phyloP scores from a whole-genome alignment of 441 rosid species.

The Erysimum pusillum region DNA sequence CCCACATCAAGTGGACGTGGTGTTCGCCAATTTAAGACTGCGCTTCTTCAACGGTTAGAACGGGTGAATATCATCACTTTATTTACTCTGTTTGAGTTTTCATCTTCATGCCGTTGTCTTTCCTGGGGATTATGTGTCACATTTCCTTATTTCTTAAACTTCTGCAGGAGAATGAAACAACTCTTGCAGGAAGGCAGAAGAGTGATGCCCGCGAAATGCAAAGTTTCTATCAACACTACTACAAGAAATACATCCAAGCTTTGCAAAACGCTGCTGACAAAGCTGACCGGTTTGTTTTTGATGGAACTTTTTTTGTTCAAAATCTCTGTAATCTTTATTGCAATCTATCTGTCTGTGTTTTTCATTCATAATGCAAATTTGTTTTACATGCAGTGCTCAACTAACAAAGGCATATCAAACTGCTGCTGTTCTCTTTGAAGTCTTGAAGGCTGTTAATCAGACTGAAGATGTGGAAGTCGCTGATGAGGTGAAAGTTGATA shows the following conservation, averaged over 20 bases:
- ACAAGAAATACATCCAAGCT: slow-evolving; percentile 71
- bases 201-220: slow-evolving; percentile 82
- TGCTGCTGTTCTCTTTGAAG: slow-evolving; percentile 75
- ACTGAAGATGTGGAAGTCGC: slow-evolving; percentile 74
- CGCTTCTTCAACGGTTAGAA: slow-evolving; percentile 71
- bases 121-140: slow-evolving; percentile 1
- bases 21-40: slow-evolving; percentile 82
- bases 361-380: slow-evolving; percentile 35
- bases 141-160: slow-evolving; percentile 19
- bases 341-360: slow-evolving; percentile 11
- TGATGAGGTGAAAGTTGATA: slow-evolving; percentile 63
- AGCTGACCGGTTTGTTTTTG: slow-evolving; percentile 66
- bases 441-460: slow-evolving; percentile 69
- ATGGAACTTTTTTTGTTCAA: slow-evolving; percentile 12
- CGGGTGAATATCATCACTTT: slow-evolving; percentile 51
- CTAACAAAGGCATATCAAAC: slow-evolving; percentile 77
- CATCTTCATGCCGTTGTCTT: slow-evolving; percentile 13
- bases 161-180: slow-evolving; percentile 70
- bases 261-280: slow-evolving; percentile 68
- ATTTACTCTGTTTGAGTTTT: slow-evolving; percentile 39
- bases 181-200: slow-evolving; percentile 62
- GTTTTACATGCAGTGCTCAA: slow-evolving; percentile 61
- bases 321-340: background rate
- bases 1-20: slow-evolving; percentile 85
- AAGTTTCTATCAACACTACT: slow-evolving; percentile 68